These are phyloP conservation scores for Cystofilobasidium macerans DNA, from an alignment of 768 basidiomycete genomes.

Conservation along the genomic window DNA sequence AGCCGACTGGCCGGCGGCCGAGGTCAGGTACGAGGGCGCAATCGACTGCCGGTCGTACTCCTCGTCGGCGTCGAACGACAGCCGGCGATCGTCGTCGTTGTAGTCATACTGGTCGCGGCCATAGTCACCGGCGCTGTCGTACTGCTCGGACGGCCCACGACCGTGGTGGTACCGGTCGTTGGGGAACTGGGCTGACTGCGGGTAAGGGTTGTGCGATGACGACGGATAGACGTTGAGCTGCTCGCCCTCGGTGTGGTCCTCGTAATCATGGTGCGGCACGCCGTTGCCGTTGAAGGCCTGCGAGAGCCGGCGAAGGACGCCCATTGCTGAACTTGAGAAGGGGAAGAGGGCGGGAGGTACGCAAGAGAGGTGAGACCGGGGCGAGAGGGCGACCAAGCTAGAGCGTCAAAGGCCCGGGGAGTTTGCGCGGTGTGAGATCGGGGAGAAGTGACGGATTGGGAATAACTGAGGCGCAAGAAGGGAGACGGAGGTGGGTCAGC, in stretches of 20 bases:
- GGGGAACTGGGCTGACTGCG: neutral
- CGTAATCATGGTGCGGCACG: conserved; percentile 15
- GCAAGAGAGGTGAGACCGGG: neutral
- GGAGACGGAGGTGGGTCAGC: too few species aligned
- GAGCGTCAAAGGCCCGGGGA: too few species aligned
- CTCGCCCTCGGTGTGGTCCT: neutral
- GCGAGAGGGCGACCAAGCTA: too few species aligned
- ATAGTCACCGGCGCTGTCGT: conserved; percentile 1
- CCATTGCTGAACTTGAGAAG: conserved; percentile 12
- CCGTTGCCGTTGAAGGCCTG: conserved; percentile 21
- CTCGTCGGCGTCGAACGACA: conserved; percentile 4
- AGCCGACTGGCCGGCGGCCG: neutral
- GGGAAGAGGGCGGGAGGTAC: neutral
- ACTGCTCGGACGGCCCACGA: neutral
- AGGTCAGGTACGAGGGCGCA: conserved; percentile 18
- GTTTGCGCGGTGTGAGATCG: too few species aligned
- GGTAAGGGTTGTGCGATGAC: neutral
- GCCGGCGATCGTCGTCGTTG: neutral
- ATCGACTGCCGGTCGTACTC: conserved; percentile 19
- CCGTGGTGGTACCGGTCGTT: conserved; percentile 10
- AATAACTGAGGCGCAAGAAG: too few species aligned
- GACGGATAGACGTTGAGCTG: conserved; percentile 4
- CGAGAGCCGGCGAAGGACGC: conserved; percentile 20
- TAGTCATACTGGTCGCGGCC: neutral
- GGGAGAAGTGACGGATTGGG: too few species aligned